Conservation (phyloP, 225 moss, liverwort and hornwort species). For the Physcomitrellopsis africana region DNA sequence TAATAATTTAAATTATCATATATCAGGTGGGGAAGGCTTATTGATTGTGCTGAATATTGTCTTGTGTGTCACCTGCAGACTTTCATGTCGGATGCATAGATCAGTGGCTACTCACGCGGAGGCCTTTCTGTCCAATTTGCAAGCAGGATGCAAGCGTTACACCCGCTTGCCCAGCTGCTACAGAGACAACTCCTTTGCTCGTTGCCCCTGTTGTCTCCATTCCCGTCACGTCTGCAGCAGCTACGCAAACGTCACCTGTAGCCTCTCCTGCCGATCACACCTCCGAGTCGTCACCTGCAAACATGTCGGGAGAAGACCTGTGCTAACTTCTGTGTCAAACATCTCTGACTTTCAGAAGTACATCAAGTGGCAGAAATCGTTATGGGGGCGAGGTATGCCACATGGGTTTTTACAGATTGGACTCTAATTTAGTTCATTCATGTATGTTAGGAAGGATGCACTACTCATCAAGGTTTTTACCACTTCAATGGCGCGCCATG, state of each 20-base stretch:
- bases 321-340: conserved; percentile 36
- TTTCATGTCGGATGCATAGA: conserved; percentile 95
- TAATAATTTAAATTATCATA: neutral
- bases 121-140: conserved; percentile 97
- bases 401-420: conserved; percentile 12
- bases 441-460: conserved; percentile 20
- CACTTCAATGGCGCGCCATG: conserved; percentile 15
- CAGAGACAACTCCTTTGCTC: conserved; percentile 88
- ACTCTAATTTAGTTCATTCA: conserved; percentile 16
- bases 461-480: conserved; percentile 12
- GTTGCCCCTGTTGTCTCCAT: conserved; percentile 41
- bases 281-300: conserved; percentile 52
- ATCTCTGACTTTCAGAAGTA: neutral
- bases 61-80: conserved; percentile 50
- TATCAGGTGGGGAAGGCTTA: neutral
- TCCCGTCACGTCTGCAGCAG: conserved; percentile 54
- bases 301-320: conserved; percentile 47
- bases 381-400: conserved; percentile 24
- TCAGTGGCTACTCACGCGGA: conserved; percentile 92
- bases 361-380: conserved; percentile 4
- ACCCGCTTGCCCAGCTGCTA: conserved; percentile 57
- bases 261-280: conserved; percentile 47
- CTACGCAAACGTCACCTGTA: conserved; percentile 64
- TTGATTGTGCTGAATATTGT: conserved; percentile 8
- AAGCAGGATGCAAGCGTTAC: conserved; percentile 83